phyloP scores from a whole-genome alignment of 2,329 filamentous ascomycete genomes.

The Fusarium torreyae region DNA sequence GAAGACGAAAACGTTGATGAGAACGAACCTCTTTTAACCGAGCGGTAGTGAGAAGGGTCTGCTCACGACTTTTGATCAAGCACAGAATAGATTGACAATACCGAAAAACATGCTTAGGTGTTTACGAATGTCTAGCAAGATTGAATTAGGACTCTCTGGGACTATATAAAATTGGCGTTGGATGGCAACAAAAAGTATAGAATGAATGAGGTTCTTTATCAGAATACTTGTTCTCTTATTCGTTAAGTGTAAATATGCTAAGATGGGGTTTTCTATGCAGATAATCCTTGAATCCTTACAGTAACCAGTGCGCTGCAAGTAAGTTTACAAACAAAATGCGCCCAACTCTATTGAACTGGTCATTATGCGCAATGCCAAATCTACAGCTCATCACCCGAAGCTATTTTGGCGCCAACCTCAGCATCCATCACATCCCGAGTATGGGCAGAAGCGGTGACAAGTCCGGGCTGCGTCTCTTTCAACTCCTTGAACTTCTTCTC shows the following conservation, averaged over 20 bases:
- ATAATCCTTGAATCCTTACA: no score
- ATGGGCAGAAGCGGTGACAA: conserved; percentile 22
- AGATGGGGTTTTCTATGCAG: no score
- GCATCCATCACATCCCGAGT: conserved; percentile 20
- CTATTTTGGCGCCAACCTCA: conserved; percentile 15
- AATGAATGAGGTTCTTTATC: neutral
- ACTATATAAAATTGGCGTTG: neutral
- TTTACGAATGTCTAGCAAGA: neutral
- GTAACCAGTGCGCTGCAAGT: no score
- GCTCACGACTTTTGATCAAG: no score
- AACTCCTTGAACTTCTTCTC: conserved; percentile 75
- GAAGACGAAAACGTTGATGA: neutral
- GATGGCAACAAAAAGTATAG: neutral
- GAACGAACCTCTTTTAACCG: conserved; percentile 7
- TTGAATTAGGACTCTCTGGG: neutral
- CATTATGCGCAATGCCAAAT: neutral
- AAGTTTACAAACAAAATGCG: no score
- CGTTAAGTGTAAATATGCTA: no score
- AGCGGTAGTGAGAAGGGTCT: neutral
- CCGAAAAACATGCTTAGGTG: no score
- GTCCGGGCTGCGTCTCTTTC: conserved; percentile 71
- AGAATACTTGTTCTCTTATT: neutral
- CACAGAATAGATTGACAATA: no score
- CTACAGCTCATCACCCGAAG: conserved; percentile 17
- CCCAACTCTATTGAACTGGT: no score